Conservation (phyloP, 2,329 filamentous ascomycete species). For the Fusarium oligoseptatum region DNA sequence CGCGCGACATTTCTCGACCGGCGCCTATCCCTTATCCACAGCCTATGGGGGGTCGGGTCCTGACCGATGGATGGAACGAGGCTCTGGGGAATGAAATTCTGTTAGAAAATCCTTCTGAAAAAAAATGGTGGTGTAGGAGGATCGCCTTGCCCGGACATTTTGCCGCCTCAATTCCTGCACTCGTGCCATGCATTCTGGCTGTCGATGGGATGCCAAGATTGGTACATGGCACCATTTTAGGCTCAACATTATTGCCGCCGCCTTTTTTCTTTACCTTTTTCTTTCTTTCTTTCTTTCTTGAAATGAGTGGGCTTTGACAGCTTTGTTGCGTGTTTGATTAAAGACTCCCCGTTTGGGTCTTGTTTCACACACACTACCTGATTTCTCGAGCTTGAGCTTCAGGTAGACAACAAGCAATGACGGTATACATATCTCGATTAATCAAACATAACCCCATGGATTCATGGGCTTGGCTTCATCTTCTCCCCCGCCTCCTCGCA, state of each 20-base stretch:
- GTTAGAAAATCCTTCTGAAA: background rate
- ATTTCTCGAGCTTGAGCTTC: background rate
- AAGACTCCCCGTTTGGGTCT: slow-evolving; percentile 14
- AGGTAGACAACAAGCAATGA: background rate
- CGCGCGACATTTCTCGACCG: slow-evolving; percentile 30
- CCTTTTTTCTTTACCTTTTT: background rate
- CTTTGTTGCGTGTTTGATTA: slow-evolving; percentile 31
- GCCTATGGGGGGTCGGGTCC: background rate
- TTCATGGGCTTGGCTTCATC: background rate
- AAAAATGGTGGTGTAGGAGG: background rate
- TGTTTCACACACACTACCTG: slow-evolving; percentile 41
- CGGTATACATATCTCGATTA: background rate
- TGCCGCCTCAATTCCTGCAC: slow-evolving; percentile 10
- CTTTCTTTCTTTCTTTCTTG: background rate
- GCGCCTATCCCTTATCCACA: slow-evolving; percentile 16
- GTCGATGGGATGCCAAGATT: slow-evolving; percentile 13
- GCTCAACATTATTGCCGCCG: slow-evolving; percentile 12
- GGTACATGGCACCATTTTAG: slow-evolving; percentile 13
- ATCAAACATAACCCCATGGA: background rate
- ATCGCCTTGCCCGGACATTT: slow-evolving; percentile 1
- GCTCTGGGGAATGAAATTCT: slow-evolving; percentile 14
- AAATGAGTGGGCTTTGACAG: background rate
- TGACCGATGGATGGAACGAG: background rate
- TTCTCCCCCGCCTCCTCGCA: slow-evolving; percentile 8
- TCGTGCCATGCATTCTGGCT: slow-evolving; percentile 23